phyloP scores from a whole-genome alignment of 306 rosid genomes.

The Gastrolobium bilobum region DNA sequence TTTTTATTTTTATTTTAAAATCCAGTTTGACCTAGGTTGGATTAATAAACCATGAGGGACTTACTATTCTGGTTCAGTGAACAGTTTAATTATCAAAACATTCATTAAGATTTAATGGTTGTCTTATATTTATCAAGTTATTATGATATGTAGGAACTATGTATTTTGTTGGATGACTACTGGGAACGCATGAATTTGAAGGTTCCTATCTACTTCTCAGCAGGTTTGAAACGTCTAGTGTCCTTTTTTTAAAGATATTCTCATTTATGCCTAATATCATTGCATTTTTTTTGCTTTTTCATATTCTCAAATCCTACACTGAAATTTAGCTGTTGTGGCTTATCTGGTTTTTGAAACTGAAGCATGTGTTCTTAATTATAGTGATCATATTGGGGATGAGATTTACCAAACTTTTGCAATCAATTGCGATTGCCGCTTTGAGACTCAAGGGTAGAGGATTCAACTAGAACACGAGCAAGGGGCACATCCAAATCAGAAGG shows the following conservation, averaged over 20 bases:
- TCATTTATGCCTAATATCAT: background rate
- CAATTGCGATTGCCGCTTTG: too few relatives aligned
- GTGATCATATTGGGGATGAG: too few relatives aligned
- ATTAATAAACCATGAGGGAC: constrained; percentile 13
- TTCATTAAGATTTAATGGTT: background rate
- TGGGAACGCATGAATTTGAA: constrained; percentile 96
- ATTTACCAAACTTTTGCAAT: too few relatives aligned
- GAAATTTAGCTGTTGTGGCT: background rate
- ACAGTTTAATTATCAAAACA: constrained; percentile 21
- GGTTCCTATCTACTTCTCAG: constrained; percentile 92
- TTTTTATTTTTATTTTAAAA: background rate
- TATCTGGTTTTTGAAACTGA: background rate
- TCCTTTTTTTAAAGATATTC: background rate
- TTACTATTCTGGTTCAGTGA: constrained; percentile 24
- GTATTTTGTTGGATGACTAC: constrained; percentile 94
- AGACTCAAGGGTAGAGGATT: too few relatives aligned
- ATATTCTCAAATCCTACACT: background rate
- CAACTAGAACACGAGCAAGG: too few relatives aligned
- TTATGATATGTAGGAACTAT: constrained; percentile 74
- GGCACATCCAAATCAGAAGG: too few relatives aligned
- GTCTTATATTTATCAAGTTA: constrained; percentile 26
- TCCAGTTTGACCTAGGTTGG: background rate
- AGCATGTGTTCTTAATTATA: background rate
- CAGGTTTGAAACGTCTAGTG: constrained; percentile 62
- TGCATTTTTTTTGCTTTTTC: background rate